Evolutionary conservation across 2,329 filamentous ascomycete genomes (phyloP), one percentile per base, ranked within the genome.

Genomic region (Fusarium liriodendri): DNA sequence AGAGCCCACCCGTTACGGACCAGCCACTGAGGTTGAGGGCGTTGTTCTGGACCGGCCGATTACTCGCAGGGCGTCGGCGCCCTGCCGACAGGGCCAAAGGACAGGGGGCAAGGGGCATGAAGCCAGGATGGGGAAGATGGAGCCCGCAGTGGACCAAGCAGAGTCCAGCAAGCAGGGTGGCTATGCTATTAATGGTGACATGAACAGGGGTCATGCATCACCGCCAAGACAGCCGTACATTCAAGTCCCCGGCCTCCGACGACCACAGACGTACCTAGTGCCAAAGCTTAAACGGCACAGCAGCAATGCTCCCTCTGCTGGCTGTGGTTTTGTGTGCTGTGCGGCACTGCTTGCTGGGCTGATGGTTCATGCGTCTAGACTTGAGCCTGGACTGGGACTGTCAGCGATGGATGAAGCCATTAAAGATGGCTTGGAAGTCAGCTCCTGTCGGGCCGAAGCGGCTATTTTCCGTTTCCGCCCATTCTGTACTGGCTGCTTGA

Each of bases 281-380:
- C 64, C 33, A 64, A 76, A 77, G 73, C 69, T 76, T 77, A 76
- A 77, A 74, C 62, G 62, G 69, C 71, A 72, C 68, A 74, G 47
- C 47, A 54, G 27, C 47, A 54, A 32, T 54, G 47, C 47, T 54
- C 47, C 35, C 9, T 32, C 25, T 29, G 10, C 18, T 52, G 40
- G 38, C 42, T 27, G 14, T 4, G n/a, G 18, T 35, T 29, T n/a
- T 59, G 37, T 57, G 27, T 11, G 10, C 7, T 20, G 50, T 16
- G 16, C 18, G 14, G 8, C 11, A 14, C 10, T 50, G 16, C 35
- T 35, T 62, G 50, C 32, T 45, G 37, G 33, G 45, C 58, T 47
- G 59, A 37, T 58, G 52, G 62, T 64, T 58, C 62, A 38, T 29
- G 40, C 58, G 38, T 37, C 9, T 59, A 35, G 37, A 16, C n/a